Conservation (phyloP, 2,329 filamentous ascomycete species). For the Aspergillus sp. region DNA sequence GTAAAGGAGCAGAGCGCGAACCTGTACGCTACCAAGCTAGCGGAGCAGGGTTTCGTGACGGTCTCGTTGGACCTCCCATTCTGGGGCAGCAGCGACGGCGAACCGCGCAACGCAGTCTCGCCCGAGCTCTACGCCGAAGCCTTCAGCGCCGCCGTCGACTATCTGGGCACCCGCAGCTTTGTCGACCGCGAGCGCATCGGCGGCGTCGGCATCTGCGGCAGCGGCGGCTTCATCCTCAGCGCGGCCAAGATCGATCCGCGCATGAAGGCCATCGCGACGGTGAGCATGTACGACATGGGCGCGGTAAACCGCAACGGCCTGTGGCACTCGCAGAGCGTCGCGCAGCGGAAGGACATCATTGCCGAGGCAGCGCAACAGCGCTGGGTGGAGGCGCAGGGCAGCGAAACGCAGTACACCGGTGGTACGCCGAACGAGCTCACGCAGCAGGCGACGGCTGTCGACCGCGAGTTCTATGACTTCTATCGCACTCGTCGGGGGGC, state of each 20-base stretch:
- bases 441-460: slow-evolving; percentile 14
- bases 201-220: slow-evolving; percentile 26
- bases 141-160: slow-evolving; percentile 25
- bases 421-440: slow-evolving; percentile 23
- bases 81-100: slow-evolving; percentile 22
- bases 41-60: slow-evolving; percentile 23
- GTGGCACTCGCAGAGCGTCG: slow-evolving; percentile 9
- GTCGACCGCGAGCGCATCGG: slow-evolving; percentile 26
- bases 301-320: slow-evolving; percentile 10
- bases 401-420: slow-evolving; percentile 10
- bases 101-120: slow-evolving; percentile 21
- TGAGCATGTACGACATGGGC: slow-evolving; percentile 16
- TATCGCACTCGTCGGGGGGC: slow-evolving; percentile 31
- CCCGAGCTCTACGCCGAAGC: slow-evolving; percentile 24
- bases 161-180: slow-evolving; percentile 17
- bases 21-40: slow-evolving; percentile 22
- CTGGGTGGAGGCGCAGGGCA: slow-evolving; percentile 18
- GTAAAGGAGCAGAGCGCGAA: slow-evolving; percentile 27
- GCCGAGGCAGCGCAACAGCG: slow-evolving; percentile 16
- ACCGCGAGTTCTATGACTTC: slow-evolving; percentile 31
- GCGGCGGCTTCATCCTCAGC: slow-evolving; percentile 27
- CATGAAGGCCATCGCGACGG: slow-evolving; percentile 16
- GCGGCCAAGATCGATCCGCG: slow-evolving; percentile 33
- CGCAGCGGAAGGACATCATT: slow-evolving; percentile 14
- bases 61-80: slow-evolving; percentile 22